Evolutionary conservation across 1,139 yeast species (phyloP).

Genomic region (Sugiyamaella sp.): DNA sequence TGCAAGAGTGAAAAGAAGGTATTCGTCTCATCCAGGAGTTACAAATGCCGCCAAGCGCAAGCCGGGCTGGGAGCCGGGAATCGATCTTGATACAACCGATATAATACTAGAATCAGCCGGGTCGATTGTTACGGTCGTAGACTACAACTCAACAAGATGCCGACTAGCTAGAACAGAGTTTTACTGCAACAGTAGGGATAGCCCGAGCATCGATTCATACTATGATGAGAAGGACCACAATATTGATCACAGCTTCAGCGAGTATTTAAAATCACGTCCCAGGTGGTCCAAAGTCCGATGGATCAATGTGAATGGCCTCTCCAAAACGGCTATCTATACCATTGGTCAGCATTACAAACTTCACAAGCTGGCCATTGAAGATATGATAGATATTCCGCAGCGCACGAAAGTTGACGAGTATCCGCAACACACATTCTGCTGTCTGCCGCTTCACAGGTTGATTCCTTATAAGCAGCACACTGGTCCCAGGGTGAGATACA

Average conservation of each 20-base stretch:
- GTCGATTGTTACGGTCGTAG: slow-evolving; percentile 52
- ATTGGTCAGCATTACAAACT: slow-evolving; percentile 47
- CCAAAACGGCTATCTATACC: slow-evolving; percentile 56
- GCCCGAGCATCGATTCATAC: slow-evolving; percentile 12
- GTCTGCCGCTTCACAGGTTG: slow-evolving; percentile 53
- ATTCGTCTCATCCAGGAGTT: slow-evolving; percentile 27
- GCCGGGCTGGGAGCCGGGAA: slow-evolving; percentile 60
- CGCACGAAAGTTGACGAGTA: slow-evolving; percentile 57
- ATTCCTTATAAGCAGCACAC: slow-evolving; percentile 36
- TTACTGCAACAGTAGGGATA: slow-evolving; percentile 21
- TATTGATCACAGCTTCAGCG: slow-evolving; percentile 30
- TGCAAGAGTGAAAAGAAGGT: slow-evolving; percentile 22
- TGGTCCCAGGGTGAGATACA: slow-evolving; percentile 9
- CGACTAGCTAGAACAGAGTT: slow-evolving; percentile 45
- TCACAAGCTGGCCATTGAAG: slow-evolving; percentile 57
- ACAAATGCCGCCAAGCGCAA: slow-evolving; percentile 34
- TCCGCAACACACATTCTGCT: slow-evolving; percentile 53
- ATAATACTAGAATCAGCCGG: slow-evolving; percentile 54
- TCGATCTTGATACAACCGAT: slow-evolving; percentile 51
- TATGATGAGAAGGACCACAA: neutral
- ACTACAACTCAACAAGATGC: slow-evolving; percentile 48
- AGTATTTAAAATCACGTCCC: slow-evolving; percentile 43
- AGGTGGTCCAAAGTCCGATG: slow-evolving; percentile 55
- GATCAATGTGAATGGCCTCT: slow-evolving; percentile 58
- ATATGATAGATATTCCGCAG: slow-evolving; percentile 60